Base-by-base conservation (phyloP, 345 rosid genomes). In the Physaria fendleri region DNA sequence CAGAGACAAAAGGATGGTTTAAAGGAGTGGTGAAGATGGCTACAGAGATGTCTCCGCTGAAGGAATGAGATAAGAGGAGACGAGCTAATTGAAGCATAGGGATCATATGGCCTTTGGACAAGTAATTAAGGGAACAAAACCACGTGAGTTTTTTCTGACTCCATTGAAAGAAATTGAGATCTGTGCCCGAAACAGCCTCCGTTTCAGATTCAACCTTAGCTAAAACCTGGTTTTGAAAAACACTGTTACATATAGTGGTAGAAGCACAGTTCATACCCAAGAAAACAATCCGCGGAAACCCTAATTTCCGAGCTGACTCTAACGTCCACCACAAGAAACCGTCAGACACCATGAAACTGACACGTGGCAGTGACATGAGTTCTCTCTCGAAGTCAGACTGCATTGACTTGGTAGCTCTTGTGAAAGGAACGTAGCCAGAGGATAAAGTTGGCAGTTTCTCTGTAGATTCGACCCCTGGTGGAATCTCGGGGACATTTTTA, bases 271-370 rank as follows among this genome's bases (percentile, higher is more conserved):
- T 50, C 56, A 50, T 50, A 11, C 56, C 39, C 16, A 50, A 17
- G 56, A 50, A 50, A 30, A 50, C 56, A 30, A 29, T 5, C 56
- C 56, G 25, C 29, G 56, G 56, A 30, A 50, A 17, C 25, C 56
- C 56, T 50, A 50, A 15, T 24, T 30, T 50, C 11, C 10, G 39
- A 30, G 56, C 39, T 30, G 56, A 50, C 25, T 50, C 56, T 50
- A 10, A 16, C 39, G 56, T 50, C 56, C 56, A 50, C 56, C 56
- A 50, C 56, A 50, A 30, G 56, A 50, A 50, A 50, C 56, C 56
- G 10, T 17, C 56, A 0, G 56, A 50, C 1, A 50, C 39, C 39
- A 50, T 50, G 39, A 50, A 50, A 30, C 13, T 28, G 3, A 50
- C 39, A 5, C 25, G 56, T 11, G 56, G 39, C 39, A 50, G 39